Conservation (phyloP, 2,329 filamentous ascomycete genomes). For the Aspergillus hortae region DNA sequence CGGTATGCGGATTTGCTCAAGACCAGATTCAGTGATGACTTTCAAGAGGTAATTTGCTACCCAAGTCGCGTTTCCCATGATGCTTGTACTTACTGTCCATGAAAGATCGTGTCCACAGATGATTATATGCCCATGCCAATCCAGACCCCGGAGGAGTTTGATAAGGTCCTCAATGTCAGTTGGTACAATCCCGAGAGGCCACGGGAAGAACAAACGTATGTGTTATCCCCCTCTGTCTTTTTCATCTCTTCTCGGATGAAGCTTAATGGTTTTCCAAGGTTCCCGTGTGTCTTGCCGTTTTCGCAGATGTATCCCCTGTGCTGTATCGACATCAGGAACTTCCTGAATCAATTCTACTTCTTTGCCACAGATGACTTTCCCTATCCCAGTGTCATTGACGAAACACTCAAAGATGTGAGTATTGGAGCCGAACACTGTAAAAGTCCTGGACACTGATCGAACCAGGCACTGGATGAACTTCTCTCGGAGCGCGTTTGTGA, state of each 20-base stretch:
- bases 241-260: not conserved
- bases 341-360: slow-evolving; percentile 96
- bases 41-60: slow-evolving; percentile 66
- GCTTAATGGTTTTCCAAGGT: slow-evolving; percentile 48
- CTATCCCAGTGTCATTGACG: slow-evolving; percentile 83
- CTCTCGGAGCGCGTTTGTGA: slow-evolving; percentile 88
- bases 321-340: slow-evolving; percentile 97
- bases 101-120: slow-evolving; percentile 72
- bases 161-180: slow-evolving; percentile 91
- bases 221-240: slow-evolving; percentile 12
- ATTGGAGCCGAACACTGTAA: not conserved
- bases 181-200: slow-evolving; percentile 89
- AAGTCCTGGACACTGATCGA: slow-evolving; percentile 11
- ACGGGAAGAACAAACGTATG: slow-evolving; percentile 69
- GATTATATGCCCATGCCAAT: slow-evolving; percentile 99
- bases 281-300: slow-evolving; percentile 93
- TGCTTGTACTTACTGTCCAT: not conserved
- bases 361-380: slow-evolving; percentile 97
- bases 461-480: slow-evolving; percentile 85
- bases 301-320: slow-evolving; percentile 98
- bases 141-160: slow-evolving; percentile 83
- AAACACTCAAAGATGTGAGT: slow-evolving; percentile 72
- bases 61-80: not conserved
- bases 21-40: slow-evolving; percentile 88
- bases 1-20: slow-evolving; percentile 93